These are phyloP conservation scores for Chondrus crispus DNA, from an alignment of 23 red algal species.

Conservation along the genomic window DNA sequence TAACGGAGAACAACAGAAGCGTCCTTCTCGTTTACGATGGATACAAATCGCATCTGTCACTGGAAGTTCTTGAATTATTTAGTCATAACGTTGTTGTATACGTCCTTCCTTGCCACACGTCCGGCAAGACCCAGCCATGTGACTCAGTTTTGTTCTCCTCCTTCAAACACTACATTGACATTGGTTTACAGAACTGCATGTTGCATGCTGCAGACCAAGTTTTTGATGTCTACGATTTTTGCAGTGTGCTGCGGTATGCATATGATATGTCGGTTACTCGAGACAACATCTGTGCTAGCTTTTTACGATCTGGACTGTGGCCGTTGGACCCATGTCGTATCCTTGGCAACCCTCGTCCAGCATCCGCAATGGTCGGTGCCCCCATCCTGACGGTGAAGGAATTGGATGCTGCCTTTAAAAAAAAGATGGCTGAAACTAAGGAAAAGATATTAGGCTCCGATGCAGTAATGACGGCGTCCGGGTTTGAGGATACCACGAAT, in stretches of 20 bases:
- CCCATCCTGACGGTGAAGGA: neutral
- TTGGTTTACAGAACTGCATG: neutral
- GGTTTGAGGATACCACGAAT: neutral
- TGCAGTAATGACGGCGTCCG: neutral
- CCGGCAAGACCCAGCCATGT: slow-evolving; percentile 20
- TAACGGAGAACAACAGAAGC: neutral
- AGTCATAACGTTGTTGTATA: slow-evolving; percentile 10
- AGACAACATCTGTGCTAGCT: neutral
- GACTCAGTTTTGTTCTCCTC: slow-evolving; percentile 4
- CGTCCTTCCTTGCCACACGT: neutral
- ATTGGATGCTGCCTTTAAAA: neutral
- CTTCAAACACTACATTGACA: neutral
- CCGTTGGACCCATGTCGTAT: neutral
- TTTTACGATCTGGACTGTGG: neutral
- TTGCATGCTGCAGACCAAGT: neutral
- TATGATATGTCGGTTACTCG: neutral
- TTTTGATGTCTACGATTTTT: neutral
- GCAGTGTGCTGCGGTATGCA: neutral
- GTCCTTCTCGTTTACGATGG: slow-evolving; percentile 25
- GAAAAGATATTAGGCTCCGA: neutral
- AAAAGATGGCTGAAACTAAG: neutral
- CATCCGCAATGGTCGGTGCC: neutral
- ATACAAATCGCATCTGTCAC: slow-evolving; percentile 13
- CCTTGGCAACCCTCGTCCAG: neutral
- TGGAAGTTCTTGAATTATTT: neutral